These are phyloP conservation scores for Cytospora leucostoma DNA, from an alignment of 2,329 filamentous ascomycete species.

Conservation along the genomic window DNA sequence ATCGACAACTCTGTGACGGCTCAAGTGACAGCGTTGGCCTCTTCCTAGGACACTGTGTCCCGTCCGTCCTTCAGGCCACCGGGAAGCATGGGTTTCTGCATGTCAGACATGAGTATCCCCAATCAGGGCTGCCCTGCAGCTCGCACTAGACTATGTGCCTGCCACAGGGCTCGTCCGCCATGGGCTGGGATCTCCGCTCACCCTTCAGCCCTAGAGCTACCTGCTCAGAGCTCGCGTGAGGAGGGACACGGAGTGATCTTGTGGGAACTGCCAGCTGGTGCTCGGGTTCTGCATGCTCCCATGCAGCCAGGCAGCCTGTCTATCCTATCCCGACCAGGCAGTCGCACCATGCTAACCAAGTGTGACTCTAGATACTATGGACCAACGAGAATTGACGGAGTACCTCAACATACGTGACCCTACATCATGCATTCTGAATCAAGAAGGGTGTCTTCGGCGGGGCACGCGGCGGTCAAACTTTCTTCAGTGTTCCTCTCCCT, in stretches of 20 bases:
- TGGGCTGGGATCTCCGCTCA: constrained; percentile 6
- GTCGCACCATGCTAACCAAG: constrained; percentile 15
- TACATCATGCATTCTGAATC: constrained; percentile 17
- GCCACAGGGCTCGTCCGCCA: neutral
- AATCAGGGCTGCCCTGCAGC: neutral
- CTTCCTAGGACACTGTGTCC: no score
- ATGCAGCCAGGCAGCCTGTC: constrained; percentile 5
- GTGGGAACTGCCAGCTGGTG: constrained; percentile 19
- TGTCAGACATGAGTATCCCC: neutral
- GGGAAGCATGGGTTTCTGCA: neutral
- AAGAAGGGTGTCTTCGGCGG: constrained; percentile 1
- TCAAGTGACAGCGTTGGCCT: neutral
- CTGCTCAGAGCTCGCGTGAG: neutral
- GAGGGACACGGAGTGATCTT: constrained; percentile 1
- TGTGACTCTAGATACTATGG: constrained; percentile 5
- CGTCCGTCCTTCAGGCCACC: neutral
- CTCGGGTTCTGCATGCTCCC: constrained; percentile 3
- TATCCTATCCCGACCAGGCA: constrained; percentile 19
- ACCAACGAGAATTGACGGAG: neutral
- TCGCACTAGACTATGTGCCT: neutral
- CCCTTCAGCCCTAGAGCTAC: constrained; percentile 17
- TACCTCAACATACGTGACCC: constrained; percentile 16
- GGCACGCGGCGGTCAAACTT: constrained; percentile 14
- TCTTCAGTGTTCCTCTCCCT: constrained; percentile 5
- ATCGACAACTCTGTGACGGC: no score